Conservation (phyloP, 441 rosid genomes). For the Gossypium laxum region DNA sequence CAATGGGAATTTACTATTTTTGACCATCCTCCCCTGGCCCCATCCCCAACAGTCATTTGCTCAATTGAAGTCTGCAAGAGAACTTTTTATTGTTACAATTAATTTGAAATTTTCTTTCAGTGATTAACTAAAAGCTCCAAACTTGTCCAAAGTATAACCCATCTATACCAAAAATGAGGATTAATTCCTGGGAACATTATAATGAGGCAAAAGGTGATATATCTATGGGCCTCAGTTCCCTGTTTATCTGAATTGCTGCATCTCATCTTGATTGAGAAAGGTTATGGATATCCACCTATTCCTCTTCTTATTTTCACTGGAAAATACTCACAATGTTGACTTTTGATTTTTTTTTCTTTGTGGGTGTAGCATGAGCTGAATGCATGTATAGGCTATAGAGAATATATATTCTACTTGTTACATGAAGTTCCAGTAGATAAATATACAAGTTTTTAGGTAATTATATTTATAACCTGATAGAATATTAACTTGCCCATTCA, state of each 20-base stretch:
- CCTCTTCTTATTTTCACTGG: background rate
- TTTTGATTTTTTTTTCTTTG: background rate
- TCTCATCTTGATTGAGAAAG: slow-evolving; percentile 8
- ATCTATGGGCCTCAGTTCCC: background rate
- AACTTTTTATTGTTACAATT: background rate
- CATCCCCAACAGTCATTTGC: background rate
- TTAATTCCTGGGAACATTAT: background rate
- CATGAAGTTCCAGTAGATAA: background rate
- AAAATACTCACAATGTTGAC: background rate
- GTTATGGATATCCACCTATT: background rate
- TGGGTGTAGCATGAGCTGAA: background rate
- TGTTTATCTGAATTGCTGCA: background rate
- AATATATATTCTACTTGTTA: background rate
- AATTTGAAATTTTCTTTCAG: background rate
- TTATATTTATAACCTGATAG: slow-evolving; percentile 4
- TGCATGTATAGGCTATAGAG: background rate
- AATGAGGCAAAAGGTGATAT: background rate
- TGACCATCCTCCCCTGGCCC: background rate
- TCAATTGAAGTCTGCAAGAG: background rate
- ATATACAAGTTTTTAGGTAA: slow-evolving; percentile 1
- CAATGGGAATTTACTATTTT: background rate
- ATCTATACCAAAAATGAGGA: background rate
- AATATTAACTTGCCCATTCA: slow-evolving; percentile 15
- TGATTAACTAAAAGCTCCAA: background rate
- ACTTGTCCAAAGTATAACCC: background rate